phyloP scores from a whole-genome alignment of 352 stramenopile genomes.

The Pythium phragmiticola region DNA sequence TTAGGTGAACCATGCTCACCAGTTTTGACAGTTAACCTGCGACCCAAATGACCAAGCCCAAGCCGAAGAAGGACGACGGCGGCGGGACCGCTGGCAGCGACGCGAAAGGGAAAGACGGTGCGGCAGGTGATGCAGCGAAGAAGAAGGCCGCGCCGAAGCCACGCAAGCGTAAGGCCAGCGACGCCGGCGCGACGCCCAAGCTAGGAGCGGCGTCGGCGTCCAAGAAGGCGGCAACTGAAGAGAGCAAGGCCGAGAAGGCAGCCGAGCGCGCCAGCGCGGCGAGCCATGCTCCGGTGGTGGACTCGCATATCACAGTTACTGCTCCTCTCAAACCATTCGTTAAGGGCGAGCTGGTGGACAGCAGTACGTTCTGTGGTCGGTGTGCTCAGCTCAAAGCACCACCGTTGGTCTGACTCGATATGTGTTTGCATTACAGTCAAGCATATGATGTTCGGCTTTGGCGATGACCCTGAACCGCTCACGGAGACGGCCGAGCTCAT shows the following conservation, averaged over 20 bases:
- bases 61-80: conserved; percentile 23
- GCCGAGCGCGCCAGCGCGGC: conserved; percentile 11
- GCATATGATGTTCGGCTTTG: conserved; percentile 89
- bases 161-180: conserved; percentile 75
- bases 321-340: conserved; percentile 66
- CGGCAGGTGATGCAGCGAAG: conserved; percentile 33
- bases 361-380: conserved; percentile 51
- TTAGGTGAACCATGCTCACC: not conserved
- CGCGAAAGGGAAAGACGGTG: conserved; percentile 18
- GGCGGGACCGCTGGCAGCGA: conserved; percentile 1
- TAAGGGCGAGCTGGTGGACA: conserved; percentile 75
- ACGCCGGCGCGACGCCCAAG: conserved; percentile 41
- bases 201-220: conserved; percentile 28
- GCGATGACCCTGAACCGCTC: conserved; percentile 66
- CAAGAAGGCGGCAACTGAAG: conserved; percentile 38
- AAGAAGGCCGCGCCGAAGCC: conserved; percentile 73
- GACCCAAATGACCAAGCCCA: conserved; percentile 26
- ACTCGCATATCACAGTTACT: conserved; percentile 10
- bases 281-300: conserved; percentile 6
- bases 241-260: conserved; percentile 18
- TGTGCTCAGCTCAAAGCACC: not conserved
- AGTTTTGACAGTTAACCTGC: not conserved
- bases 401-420: not conserved
- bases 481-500: conserved; percentile 80
- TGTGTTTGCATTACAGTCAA: conserved; percentile 54